Evolutionary conservation across 257 asterid species (phyloP).

Genomic region (Verbena officinalis): DNA sequence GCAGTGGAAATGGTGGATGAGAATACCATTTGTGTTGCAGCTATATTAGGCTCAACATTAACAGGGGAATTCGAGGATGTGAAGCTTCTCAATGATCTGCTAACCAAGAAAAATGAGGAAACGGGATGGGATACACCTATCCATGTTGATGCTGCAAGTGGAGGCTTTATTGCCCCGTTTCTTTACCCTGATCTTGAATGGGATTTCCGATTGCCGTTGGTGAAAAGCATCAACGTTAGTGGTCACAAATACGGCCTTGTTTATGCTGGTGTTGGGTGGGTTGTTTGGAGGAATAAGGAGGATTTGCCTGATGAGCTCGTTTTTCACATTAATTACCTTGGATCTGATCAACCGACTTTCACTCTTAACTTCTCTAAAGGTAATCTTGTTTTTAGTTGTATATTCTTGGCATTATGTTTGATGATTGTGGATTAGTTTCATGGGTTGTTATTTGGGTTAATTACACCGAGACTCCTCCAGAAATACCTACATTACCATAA

Average conservation of each 20-base stretch:
- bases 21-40: constrained; percentile 61
- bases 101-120: constrained; percentile 47
- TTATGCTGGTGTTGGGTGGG: constrained; percentile 70
- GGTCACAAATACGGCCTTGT: constrained; percentile 70
- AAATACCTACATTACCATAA: background rate
- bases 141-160: constrained; percentile 73
- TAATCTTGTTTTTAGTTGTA: background rate
- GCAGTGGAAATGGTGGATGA: constrained; percentile 69
- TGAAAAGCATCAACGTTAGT: constrained; percentile 64
- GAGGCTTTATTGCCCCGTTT: constrained; percentile 69
- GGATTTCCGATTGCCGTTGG: constrained; percentile 62
- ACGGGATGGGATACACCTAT: constrained; percentile 65
- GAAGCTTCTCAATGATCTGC: constrained; percentile 53
- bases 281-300: constrained; percentile 54
- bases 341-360: constrained; percentile 70
- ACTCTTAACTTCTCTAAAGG: constrained; percentile 72
- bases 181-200: constrained; percentile 62
- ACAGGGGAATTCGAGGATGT: constrained; percentile 73
- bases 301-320: constrained; percentile 62
- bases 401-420: background rate
- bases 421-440: background rate
- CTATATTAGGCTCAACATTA: constrained; percentile 61
- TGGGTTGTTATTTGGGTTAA: background rate
- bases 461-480: background rate
- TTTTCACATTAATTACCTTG: constrained; percentile 65